Base-by-base conservation (phyloP, 202 grass and related monocot genomes). In the Hordeum pubiflorum region DNA sequence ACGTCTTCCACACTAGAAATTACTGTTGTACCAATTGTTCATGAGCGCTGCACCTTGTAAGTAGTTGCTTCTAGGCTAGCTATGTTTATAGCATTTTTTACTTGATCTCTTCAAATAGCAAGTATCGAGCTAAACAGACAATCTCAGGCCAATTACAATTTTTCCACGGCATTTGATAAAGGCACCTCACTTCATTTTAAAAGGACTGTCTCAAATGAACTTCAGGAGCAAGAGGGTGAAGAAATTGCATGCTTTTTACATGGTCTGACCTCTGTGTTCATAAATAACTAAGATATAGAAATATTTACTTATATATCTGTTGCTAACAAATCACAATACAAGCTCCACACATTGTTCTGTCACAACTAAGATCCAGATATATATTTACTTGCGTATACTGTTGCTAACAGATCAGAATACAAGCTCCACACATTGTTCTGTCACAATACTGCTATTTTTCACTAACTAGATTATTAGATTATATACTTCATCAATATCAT, bases 21-120 rank as follows among this genome's bases (percentile, higher is more conserved):
- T 75, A 63, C 33, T 74, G 61, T 75, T 89, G 83, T 79, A 72
- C 69, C 69, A 61, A 63, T 72, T 55, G 4, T 75, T 58, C 52
- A 79, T 82, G 65, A 55, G 65, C 74, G 76, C n/a, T 69, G 9
- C 54, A 80, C 84, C 55, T 63, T 76, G 33, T 81, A 44, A 70
- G 73, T 78, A 84, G 77, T 76, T 62, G 12, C 62, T 81, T 86
- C 39, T 75, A 75, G 34, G 14, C 44, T 23, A 77, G 13, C 46
- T 18, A 72, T 26, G 2, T 24, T 82, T 85, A 78, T 23, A 85
- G 37, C n/a, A 68, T 66, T 37, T 54, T 43, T 48, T 17, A 14
- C 10, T 48, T 46, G 14, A n/a, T 62, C 79, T 83, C 29, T 79
- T 11, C 43, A 29, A 7, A 7, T 79, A 18, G 9, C 38, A 80